A percentile compares a stretch with the other conserved stretches of the same genome.
These are phyloP conservation scores for Sporothrix pallida DNA, from an alignment of 2,329 filamentous ascomycete genomes.

Conservation along the genomic window DNA sequence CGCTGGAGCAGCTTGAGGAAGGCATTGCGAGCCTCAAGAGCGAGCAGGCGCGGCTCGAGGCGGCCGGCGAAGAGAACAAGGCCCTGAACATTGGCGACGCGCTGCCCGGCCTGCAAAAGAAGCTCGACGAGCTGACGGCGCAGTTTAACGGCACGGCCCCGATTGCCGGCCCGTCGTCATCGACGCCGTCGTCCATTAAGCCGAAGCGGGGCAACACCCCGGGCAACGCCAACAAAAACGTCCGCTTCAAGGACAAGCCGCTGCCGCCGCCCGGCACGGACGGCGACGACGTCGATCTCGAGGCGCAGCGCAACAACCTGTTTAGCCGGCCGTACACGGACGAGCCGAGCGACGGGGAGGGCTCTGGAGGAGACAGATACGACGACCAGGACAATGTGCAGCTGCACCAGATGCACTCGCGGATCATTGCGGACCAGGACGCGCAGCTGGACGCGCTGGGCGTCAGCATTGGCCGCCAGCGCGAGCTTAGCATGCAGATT, in stretches of 20 bases:
- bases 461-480: constrained; percentile 84
- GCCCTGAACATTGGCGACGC: constrained; percentile 64
- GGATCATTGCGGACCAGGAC: constrained; percentile 86
- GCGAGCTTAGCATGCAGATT: constrained; percentile 93
- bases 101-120: constrained; percentile 70
- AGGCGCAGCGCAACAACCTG: constrained; percentile 45
- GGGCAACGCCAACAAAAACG: constrained; percentile 64
- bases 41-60: constrained; percentile 67
- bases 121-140: constrained; percentile 75
- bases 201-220: constrained; percentile 50
- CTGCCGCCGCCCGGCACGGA: constrained; percentile 59
- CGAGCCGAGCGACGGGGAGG: constrained; percentile 67
- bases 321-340: constrained; percentile 70
- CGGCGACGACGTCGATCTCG: constrained; percentile 47
- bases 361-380: constrained; percentile 32
- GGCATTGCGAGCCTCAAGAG: constrained; percentile 74
- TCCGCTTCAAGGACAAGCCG: constrained; percentile 77
- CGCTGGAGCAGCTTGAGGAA: constrained; percentile 82
- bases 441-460: constrained; percentile 88
- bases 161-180: constrained; percentile 32
- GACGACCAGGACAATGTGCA: constrained; percentile 74
- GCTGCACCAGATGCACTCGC: constrained; percentile 82
- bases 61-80: constrained; percentile 66
- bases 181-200: constrained; percentile 43
- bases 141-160: constrained; percentile 75